phyloP scores from a whole-genome alignment of 441 rosid species.

The Euphorbia schlechtendalii region DNA sequence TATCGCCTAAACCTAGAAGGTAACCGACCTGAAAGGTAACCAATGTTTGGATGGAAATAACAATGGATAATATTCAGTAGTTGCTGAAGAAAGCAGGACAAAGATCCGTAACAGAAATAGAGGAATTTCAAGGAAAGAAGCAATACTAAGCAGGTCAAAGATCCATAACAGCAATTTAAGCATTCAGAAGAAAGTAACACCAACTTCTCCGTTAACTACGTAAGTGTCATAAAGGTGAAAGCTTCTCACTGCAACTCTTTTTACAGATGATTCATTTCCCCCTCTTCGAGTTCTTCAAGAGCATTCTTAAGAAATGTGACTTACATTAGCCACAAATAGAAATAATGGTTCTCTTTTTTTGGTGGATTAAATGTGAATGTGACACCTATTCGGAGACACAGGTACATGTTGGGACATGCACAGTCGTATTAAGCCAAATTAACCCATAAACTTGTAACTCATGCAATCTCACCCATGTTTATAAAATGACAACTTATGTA shows the following conservation, averaged over 20 bases:
- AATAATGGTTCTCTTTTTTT: too few relatives aligned
- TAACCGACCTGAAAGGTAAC: slow-evolving; percentile 82
- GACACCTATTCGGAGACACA: background rate
- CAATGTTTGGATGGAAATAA: background rate
- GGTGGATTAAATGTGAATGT: too few relatives aligned
- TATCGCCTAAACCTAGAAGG: slow-evolving; percentile 99
- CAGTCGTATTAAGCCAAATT: background rate
- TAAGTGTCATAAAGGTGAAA: background rate
- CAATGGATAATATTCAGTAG: background rate
- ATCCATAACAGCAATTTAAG: background rate
- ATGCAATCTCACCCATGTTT: background rate
- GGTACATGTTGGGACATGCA: background rate
- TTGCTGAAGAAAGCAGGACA: background rate
- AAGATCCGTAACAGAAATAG: background rate
- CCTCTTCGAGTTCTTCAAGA: background rate
- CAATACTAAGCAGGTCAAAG: background rate
- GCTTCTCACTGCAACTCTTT: background rate
- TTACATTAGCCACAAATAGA: background rate
- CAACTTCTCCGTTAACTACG: background rate
- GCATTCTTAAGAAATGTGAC: background rate
- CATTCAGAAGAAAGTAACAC: background rate
- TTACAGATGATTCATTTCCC: background rate
- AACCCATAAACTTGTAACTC: background rate
- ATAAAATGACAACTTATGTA: background rate
- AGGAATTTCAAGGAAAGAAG: background rate